Base-by-base conservation (phyloP, 495 filamentous ascomycete genomes). In the Penicillium chermesinum region DNA sequence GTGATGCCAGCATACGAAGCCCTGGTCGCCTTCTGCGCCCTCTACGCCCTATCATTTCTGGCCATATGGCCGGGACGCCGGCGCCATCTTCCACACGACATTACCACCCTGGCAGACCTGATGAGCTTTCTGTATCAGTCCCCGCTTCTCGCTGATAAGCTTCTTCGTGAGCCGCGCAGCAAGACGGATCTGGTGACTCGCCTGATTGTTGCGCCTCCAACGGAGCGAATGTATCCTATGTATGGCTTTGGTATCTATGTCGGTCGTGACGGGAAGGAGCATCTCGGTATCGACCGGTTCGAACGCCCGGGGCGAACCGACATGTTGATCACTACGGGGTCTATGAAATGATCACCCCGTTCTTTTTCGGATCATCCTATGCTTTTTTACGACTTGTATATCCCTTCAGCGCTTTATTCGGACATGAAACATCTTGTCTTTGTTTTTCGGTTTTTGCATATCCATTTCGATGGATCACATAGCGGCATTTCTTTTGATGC, bases 71-170 rank as follows among this genome's bases (percentile, higher is more conserved):
- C 72, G 7, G 63, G 79, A 6, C 65, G 70, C 15, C 62, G 65
- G 20, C 76, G 85, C 44, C 72, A 81, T 16, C 75, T 89, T 9
- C 86, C 88, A 0, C 88, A 90, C 53, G 77, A 77, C 19, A 79
- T 86, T 17, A 78, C 68, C 37, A 87, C 78, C 32, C 65, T 94
- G 0, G 86, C 84, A 2, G 87, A 91, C 64, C 73, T 88, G n/a
- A 73, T 91, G 49, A 82, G 79, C 57, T 90, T 87, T 53, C 65
- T 91, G 32, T 84, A 85, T 42, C 79, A 79, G 52, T 85, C 82
- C 32, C 79, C 80, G 8, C 66, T 94, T 13, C 63, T 89, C 1
- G 72, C 76, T 3, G 88, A 93, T 48, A 73, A 79, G 30, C 72
- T 83, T 0, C 86, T 94, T 45, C 66, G 69, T 3, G 75, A 80